Evolutionary conservation across 768 basidiomycete genomes (phyloP), one percentile per base, ranked within the genome.

Genomic region (Pisolithus sp.): DNA sequence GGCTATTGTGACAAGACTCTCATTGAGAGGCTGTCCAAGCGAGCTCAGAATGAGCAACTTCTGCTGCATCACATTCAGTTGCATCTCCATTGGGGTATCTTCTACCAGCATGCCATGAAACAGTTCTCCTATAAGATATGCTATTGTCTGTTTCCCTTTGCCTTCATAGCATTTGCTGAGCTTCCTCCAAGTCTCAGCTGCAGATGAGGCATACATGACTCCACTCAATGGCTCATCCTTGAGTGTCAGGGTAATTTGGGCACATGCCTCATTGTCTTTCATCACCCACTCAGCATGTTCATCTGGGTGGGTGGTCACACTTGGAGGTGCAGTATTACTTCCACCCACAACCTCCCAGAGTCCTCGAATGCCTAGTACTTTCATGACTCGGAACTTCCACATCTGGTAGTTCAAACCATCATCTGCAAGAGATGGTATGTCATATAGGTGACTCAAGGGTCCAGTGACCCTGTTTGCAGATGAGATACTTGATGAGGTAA

Each of bases 171-270:
- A 41, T 24, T 48, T 28, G 18, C 34, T 24, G 1, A 63, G 53
- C 49, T 59, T 59, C 2, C 52, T 55, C 62, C 61, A 63, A 15
- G 43, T 49, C 17, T 57, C 57, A 23, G 48, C 50, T 7, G 59
- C 54, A 8, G 48, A 37, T 12, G 5, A 39, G 1, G 42, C 24
- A 46, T 57, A 50, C 23, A 62, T 36, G 15, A 66, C 59, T n/a
- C 58, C 42, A 40, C 45, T 58, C 2, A 64, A 50, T 0, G 62
- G 61, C 26, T 60, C 58, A 34, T 65, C 62, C 30, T 56, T 54
- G 8, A 63, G 46, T 5, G 62, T 64, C 20, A 63, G 61, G 15
- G 45, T 53, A 17, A 63, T 57, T 37, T 66, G 61, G 13, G 57
- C 59, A 3, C 41, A n/a, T 0, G 61, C 59, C 46, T 63, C 58